Base-by-base conservation (phyloP, 345 rosid species). In the Punica granatum region DNA sequence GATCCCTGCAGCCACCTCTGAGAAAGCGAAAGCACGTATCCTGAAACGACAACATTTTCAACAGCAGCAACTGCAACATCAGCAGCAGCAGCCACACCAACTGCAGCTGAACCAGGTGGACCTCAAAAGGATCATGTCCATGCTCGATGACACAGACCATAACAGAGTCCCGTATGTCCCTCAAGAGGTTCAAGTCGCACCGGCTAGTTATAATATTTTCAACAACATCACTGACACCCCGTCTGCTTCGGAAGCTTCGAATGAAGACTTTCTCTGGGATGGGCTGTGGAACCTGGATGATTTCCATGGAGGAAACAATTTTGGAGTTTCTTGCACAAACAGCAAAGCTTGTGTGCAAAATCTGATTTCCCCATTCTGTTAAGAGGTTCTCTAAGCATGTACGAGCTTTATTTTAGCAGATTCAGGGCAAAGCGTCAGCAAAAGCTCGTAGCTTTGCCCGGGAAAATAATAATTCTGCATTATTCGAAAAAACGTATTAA, bases 201-300 rank as follows among this genome's bases (percentile, higher is more conserved):
- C 33, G 15, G 13, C 32, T 56, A 26, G 34, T 56, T 56, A 56
- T 14, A 30, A 19, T 11, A 6, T 1, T 13, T 26, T 56, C 61
- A 56, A 6, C 12, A 18, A 28, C 34, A 30, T 2, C 33, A 13
- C 10, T 26, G 12, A 30, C 61, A 56, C 25, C 33, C 61, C 61
- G 11, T 56, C 61, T 30, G 12, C 11, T 10, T 56, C 19, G 1
- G 34, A 56, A 56, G 61, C 61, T 26, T 25, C 33, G 6, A 56
- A 56, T 2, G 61, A 56, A 56, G 61, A 26, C 15, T 56, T 56
- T 30, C 61, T 56, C 1, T 56, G 61, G 61, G 61, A 56, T 15
- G 61, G 34, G 19, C 61, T 56, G 28, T 56, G 61, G 61, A 56
- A 56, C 14, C 26, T 56, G 61, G 61, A 56, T 56, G 61, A 56